Percentiles rank a stretch among this genome's conserved stretches.
phyloP scores from a whole-genome alignment of 768 basidiomycete genomes.

The Amanita pallidorosea region DNA sequence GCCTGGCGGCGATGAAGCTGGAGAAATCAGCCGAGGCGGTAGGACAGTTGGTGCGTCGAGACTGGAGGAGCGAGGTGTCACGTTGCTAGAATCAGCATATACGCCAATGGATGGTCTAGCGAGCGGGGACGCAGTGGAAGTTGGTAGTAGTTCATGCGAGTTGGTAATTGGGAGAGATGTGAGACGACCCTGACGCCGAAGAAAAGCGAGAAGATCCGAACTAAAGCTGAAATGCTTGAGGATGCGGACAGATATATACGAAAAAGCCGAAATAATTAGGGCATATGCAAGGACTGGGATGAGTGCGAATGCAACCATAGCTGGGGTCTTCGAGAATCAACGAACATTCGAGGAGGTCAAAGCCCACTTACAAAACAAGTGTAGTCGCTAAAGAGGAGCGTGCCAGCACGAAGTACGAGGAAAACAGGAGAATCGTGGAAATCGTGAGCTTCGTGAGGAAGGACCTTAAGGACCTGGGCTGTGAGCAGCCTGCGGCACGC shows the following conservation, averaged over 20 bases:
- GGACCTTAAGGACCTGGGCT: background rate
- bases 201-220: constrained; percentile 3
- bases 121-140: constrained; percentile 11
- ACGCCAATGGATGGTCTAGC: constrained; percentile 5
- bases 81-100: constrained; percentile 4
- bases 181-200: constrained; percentile 2
- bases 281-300: constrained; percentile 4
- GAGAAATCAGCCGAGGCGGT: constrained; percentile 3
- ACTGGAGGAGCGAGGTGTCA: background rate
- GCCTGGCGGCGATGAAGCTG: constrained; percentile 2
- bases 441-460: constrained; percentile 1
- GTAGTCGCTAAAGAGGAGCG: background rate
- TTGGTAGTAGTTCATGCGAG: constrained; percentile 6
- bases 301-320: constrained; percentile 3
- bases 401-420: constrained; percentile 6
- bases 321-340: background rate
- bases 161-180: background rate
- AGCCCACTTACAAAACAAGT: constrained; percentile 1
- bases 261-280: constrained; percentile 4
- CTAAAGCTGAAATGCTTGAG: constrained; percentile 4
- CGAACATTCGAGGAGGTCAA: background rate
- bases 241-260: constrained; percentile 4
- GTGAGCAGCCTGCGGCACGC: background rate
- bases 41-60: background rate
- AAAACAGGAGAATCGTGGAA: background rate